Conservation (phyloP, 257 asterid species). For the Anisodus tanguticus region DNA sequence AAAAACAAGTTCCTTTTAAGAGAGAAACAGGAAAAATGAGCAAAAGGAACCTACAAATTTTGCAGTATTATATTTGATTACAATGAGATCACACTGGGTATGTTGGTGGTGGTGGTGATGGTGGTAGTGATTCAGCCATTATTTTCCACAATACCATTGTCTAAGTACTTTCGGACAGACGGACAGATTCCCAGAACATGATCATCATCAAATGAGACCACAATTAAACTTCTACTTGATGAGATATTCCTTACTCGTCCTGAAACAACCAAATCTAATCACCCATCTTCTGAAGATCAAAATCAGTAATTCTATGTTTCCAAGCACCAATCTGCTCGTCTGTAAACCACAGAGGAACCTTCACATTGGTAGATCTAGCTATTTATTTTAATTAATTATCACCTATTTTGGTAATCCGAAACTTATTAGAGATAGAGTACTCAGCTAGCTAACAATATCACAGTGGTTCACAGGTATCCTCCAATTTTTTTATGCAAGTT, state of each 20-base stretch:
- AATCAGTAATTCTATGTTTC: conserved; percentile 9
- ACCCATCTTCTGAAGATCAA: neutral
- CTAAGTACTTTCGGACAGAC: neutral
- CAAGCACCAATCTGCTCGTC: neutral
- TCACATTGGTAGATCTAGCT: neutral
- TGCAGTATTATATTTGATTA: neutral
- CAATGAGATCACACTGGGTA: too few relatives aligned
- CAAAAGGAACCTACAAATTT: neutral
- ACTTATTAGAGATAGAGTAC: neutral
- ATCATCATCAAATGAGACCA: neutral
- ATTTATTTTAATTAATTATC: neutral
- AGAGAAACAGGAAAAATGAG: neutral
- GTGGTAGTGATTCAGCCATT: neutral
- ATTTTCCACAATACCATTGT: neutral
- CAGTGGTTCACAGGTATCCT: neutral
- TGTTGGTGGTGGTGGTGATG: neutral
- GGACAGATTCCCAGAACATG: neutral
- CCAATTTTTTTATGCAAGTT: neutral
- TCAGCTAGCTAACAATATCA: neutral
- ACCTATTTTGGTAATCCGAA: neutral
- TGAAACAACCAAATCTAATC: conserved; percentile 3
- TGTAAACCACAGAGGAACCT: neutral
- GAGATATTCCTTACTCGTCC: conserved; percentile 1
- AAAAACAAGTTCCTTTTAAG: conserved; percentile 6
- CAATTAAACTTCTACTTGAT: neutral